Evolutionary conservation across 2,329 filamentous ascomycete species (phyloP).

Genomic region (Colletotrichum orbiculare): DNA sequence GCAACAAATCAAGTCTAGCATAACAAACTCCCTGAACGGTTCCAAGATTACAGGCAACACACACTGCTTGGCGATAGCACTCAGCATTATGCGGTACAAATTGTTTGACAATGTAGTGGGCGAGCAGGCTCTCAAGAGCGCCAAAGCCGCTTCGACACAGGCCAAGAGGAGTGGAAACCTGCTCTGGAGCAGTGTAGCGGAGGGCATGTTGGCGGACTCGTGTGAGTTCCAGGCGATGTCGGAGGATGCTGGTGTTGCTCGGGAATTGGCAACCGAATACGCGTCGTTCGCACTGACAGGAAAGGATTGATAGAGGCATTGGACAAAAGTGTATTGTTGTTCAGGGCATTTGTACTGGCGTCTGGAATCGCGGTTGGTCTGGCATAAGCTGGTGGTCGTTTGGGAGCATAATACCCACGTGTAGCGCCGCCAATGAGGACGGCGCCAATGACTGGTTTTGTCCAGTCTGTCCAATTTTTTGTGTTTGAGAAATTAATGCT

Average conservation of each 20-base stretch:
- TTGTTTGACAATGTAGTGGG: conserved; percentile 88
- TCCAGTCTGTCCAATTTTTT: neutral
- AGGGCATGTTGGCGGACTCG: conserved; percentile 81
- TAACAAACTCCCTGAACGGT: conserved; percentile 77
- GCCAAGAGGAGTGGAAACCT: conserved; percentile 77
- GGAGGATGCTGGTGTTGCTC: conserved; percentile 53
- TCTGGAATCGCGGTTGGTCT: conserved; percentile 32
- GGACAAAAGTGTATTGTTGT: conserved; percentile 11
- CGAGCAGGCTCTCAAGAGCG: conserved; percentile 82
- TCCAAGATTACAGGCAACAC: conserved; percentile 78
- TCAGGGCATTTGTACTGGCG: conserved; percentile 32
- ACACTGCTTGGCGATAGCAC: conserved; percentile 83
- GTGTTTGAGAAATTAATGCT: neutral
- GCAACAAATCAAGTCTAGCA: conserved; percentile 80
- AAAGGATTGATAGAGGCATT: conserved; percentile 35
- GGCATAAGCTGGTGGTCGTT: conserved; percentile 30
- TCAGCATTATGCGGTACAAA: conserved; percentile 85
- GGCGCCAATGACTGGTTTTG: conserved; percentile 15
- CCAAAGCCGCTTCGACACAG: conserved; percentile 74
- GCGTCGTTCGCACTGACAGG: conserved; percentile 55
- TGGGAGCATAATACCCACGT: conserved; percentile 35
- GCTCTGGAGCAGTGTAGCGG: conserved; percentile 83
- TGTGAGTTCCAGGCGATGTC: conserved; percentile 77
- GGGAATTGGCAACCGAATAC: conserved; percentile 54
- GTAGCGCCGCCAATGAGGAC: conserved; percentile 15